These are phyloP conservation scores for Meira miltonrushii DNA, from an alignment of 1,284 basidiomycete species.

Conservation along the genomic window DNA sequence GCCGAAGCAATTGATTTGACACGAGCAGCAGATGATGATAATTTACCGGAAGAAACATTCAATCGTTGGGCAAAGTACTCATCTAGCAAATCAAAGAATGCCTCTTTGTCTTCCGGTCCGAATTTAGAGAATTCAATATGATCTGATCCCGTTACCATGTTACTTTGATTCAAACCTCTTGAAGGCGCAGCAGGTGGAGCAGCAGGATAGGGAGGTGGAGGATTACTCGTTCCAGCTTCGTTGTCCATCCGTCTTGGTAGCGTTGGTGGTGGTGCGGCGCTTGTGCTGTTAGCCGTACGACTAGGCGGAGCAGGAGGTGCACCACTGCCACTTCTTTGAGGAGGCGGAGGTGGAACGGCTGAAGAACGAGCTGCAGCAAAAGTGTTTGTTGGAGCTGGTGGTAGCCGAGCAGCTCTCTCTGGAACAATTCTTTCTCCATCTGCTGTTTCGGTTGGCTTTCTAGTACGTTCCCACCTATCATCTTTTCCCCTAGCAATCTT, in stretches of 20 bases:
- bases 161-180: not conserved
- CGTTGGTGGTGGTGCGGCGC: slow-evolving; percentile 15
- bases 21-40: not conserved
- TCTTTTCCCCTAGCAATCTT: slow-evolving; percentile 8
- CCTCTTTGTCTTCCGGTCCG: slow-evolving; percentile 33
- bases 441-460: not conserved
- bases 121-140: slow-evolving; percentile 40
- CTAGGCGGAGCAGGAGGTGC: not conserved
- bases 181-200: slow-evolving; percentile 17
- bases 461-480: slow-evolving; percentile 8
- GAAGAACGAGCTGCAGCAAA: not conserved
- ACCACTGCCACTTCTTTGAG: slow-evolving; percentile 1
- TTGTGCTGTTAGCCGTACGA: not conserved
- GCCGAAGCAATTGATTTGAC: no score
- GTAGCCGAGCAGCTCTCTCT: not conserved
- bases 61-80: slow-evolving; percentile 17
- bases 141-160: slow-evolving; percentile 8
- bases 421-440: not conserved
- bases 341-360: slow-evolving; percentile 6
- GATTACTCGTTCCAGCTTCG: slow-evolving; percentile 27
- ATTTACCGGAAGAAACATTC: not conserved
- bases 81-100: slow-evolving; percentile 41
- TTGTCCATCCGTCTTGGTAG: slow-evolving; percentile 38
- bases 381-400: not conserved
- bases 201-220: slow-evolving; percentile 29